Base-by-base conservation (phyloP, 2,329 filamentous ascomycete species). In the Colletotrichum siamense region DNA sequence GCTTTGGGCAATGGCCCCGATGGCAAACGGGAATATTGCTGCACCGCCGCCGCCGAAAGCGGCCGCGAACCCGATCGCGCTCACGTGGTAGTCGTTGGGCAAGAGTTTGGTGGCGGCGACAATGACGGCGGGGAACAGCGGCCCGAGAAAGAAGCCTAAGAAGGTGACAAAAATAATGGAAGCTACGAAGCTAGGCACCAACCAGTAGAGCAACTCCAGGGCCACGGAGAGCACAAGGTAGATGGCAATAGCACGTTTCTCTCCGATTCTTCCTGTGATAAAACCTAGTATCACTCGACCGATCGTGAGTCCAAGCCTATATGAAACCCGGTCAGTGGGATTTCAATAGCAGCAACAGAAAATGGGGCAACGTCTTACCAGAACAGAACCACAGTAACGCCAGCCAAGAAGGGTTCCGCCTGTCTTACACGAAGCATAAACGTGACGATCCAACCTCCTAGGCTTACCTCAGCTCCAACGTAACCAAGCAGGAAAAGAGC, bases 371-470 rank as follows among this genome's bases (percentile, higher is more conserved):
- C n/a, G n/a, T 13, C 44, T 52, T 13, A 52, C 44, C 95, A 98
- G 85, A 96, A 98, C 0, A 95, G 93, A 0, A 95, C 96, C 0
- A 92, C 93, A 0, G 92, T 92, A 86, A 97, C 91, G 4, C 95
- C 95, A 44, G 94, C 93, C 3, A 92, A 89, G 81, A 97, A 96
- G 0, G 92, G 87, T 26, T 88, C 89, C 6, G 93, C 95, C 52
- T 93, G 84, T 15, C 96, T 91, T 28, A 96, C 92, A 24, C 91
- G 88, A 18, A 96, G 92, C 95, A 98, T 98, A 82, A 98, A 98
- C 1, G 93, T 93, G 64, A 95, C 93, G 77, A 98, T 93, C 95
- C 95, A 97, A 18, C 95, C 86, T 12, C 94, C 93, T 4, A 96
- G 86, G 1, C 91, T 92, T 76, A 95, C 94, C 84, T 98, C 95